Evolutionary conservation across 305 asterid genomes (phyloP).

Genomic region (Euphrasia arctica): DNA sequence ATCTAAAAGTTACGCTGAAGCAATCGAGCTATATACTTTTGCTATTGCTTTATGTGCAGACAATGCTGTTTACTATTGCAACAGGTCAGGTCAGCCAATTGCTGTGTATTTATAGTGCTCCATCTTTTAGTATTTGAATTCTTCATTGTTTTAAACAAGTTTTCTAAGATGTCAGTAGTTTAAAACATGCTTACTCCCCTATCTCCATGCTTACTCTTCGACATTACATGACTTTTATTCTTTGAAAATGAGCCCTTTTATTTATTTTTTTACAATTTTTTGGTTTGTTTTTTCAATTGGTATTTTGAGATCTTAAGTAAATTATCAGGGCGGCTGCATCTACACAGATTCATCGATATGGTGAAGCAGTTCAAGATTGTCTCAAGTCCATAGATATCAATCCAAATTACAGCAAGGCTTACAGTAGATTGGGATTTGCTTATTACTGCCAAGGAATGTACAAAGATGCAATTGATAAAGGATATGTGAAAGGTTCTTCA

Average conservation of each 20-base stretch:
- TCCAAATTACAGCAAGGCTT: conserved; percentile 85
- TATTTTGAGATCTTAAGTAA: conserved; percentile 19
- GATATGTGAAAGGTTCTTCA: conserved; percentile 59
- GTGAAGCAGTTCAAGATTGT: conserved; percentile 68
- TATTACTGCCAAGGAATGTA: conserved; percentile 83
- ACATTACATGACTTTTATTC: neutral
- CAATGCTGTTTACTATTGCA: conserved; percentile 86
- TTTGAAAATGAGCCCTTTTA: neutral
- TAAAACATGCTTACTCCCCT: neutral
- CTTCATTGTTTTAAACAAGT: conserved; percentile 13
- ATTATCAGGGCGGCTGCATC: conserved; percentile 85
- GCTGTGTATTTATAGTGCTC: conserved; percentile 8
- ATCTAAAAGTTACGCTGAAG: conserved; percentile 54
- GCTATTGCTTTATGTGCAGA: conserved; percentile 65
- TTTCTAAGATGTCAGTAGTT: neutral
- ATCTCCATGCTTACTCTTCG: neutral
- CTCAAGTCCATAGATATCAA: conserved; percentile 61
- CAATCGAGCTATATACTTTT: conserved; percentile 72
- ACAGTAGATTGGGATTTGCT: conserved; percentile 86
- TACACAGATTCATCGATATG: conserved; percentile 56
- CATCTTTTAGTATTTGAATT: conserved; percentile 2
- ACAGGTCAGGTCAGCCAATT: conserved; percentile 44
- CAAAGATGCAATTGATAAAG: conserved; percentile 77
- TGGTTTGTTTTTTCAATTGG: conserved; percentile 12
- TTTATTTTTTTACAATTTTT: neutral